Evolutionary conservation across 306 rosid species (phyloP), one percentile per base, ranked within the genome.

Genomic region (Cicer judaicum): DNA sequence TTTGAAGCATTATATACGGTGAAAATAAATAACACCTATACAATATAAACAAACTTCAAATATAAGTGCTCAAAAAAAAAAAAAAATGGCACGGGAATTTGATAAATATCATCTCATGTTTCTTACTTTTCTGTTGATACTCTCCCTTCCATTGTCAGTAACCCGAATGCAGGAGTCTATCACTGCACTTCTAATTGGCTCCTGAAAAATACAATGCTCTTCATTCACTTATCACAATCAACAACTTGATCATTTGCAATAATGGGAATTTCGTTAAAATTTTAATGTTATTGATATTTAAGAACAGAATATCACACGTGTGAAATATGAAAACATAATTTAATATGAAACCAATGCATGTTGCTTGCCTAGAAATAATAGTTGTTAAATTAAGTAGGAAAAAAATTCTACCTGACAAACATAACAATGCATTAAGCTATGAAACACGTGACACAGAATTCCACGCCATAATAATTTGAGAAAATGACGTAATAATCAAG

Each of bases 81-180:
- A 75, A 84, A 53, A 73, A 46, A 67, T 47, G 36, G 18, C 50
- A 55, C 6, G 21, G 11, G 79, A 77, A 62, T 47, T 64, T 24
- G 13, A 54, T 42, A 55, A 43, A 49, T 48, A 15, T 54, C 55
- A 14, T 52, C 40, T 1, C 0, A 66, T 8, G 19, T 15, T 62
- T 76, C 82, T 59, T 93, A 89, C 98, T 56, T 85, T 89, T 84
- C 75, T 87, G 81, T 78, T 73, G 66, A 85, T 80, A 62, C 83
- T 89, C 62, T 88, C 97, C 77, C 92, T 88, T 81, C 98, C 98
- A 70, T 91, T 77, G 80, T 93, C 98, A 2, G 87, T 81, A 71
- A 85, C 93, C 15, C 96, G 88, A 77, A 91, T 84, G 64, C 79
- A 78, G 64, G 87, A 84, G 74, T 93, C 98, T 65, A 91, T 89